Evolutionary conservation across 2,329 filamentous ascomycete genomes (phyloP), one percentile per base, ranked within the genome.

Genomic region (Fusarium nygamai): DNA sequence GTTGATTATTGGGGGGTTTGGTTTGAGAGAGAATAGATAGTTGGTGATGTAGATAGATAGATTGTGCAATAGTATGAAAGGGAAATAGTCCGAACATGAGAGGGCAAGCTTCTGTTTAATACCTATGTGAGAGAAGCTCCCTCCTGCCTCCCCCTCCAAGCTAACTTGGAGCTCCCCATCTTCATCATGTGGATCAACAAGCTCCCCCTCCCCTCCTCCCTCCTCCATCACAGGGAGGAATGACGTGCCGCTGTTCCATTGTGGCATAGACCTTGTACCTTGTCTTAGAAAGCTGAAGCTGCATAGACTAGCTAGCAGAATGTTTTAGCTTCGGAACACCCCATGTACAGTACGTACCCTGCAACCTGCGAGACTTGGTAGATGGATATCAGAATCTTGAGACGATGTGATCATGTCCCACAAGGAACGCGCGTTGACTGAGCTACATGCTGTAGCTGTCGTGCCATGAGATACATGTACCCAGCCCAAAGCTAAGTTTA

Each of bases 161-260:
- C 61, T 59, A 38, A 51, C 24, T 29, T 13, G 20, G 24, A 60
- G 57, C 43, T 41, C 61, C 41, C 63, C 47, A 46, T 56, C 47
- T 65, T 48, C 44, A 44, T 67, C 72, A 57, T 73, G 71, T 75
- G 74, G 70, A 68, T 67, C 53, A 27, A 38, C 34, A 24, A 72
- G 47, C 48, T 68, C 51, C 46, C 61, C 62, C 44, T 65, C 50
- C 48, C 63, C 47, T 64, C 60, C 57, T 53, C 41, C 63, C 54
- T 67, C 61, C 41, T 51, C 43, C 71, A 67, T 64, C 50, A 58
- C 50, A 36, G 39, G 60, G 33, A 60, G 51, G 69, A 71, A 76
- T 77, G 75, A 77, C 75, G 75, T 77, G 75, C 75, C 71, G 65
- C 46, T 64, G 63, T 73, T 67, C 64, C 58, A 61, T 76, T 61